phyloP scores from a whole-genome alignment of 495 filamentous ascomycete species.

The Astrothelium macrocarpum region DNA sequence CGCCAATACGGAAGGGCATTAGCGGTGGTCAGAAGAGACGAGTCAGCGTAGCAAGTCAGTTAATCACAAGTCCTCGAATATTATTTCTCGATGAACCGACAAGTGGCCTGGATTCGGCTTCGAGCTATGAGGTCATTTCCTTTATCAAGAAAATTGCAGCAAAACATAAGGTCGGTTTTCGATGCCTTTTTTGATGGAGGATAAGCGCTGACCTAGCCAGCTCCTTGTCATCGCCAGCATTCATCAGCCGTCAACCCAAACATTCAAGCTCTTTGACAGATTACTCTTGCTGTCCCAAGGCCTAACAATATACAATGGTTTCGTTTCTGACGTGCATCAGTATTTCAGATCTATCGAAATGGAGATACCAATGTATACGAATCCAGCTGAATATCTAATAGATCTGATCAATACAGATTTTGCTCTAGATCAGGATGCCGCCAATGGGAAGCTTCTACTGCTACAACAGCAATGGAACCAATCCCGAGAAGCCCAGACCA shows the following conservation, averaged over 20 bases:
- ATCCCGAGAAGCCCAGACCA: conserved; percentile 17
- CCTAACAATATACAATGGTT: conserved; percentile 58
- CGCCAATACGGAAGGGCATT: conserved; percentile 68
- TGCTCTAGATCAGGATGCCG: conserved; percentile 35
- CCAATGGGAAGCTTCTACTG: conserved; percentile 31
- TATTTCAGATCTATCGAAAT: conserved; percentile 53
- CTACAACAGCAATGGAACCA: conserved; percentile 39
- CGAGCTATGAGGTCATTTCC: conserved; percentile 57
- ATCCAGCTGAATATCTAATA: conserved; percentile 70
- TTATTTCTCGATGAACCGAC: conserved; percentile 78
- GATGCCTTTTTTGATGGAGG: not conserved
- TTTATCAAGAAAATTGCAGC: conserved; percentile 54
- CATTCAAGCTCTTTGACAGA: conserved; percentile 71
- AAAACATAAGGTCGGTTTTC: conserved; percentile 48
- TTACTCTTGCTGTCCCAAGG: conserved; percentile 63
- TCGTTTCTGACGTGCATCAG: conserved; percentile 38
- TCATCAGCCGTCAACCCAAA: conserved; percentile 69
- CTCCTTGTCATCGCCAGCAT: conserved; percentile 68
- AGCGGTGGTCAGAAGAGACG: conserved; percentile 72
- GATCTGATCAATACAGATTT: conserved; percentile 72
- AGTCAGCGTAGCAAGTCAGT: conserved; percentile 65
- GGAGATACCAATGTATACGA: conserved; percentile 54
- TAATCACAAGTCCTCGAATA: conserved; percentile 70
- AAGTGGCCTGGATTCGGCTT: conserved; percentile 63
- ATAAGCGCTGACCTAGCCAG: conserved; percentile 22